Base-by-base conservation (phyloP, 192 early-diverging fungal species). In the Spizellomyces punctatus region DNA sequence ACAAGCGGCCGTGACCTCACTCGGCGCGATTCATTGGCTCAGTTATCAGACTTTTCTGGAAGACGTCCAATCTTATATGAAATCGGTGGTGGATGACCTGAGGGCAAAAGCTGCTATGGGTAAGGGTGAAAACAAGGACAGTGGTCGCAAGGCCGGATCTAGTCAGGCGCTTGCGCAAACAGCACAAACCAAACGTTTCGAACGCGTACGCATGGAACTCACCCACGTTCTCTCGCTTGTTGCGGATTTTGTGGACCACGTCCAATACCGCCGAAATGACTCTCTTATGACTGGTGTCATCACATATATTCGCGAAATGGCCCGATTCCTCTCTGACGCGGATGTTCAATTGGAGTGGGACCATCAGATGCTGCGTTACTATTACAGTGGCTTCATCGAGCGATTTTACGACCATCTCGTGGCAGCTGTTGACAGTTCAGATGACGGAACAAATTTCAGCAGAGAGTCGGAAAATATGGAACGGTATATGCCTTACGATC, bases 371-470 rank as follows among this genome's bases (percentile, higher is more conserved):
- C 84, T 97, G 21, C 86, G 96, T 6, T 91, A 90, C 46, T 91
- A 98, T 75, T 93, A 95, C 70, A 97, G 95, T 75, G 89, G 87
- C 0, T 88, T 98, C 42, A 85, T 98, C 7, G 95, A 96, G 56
- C 84, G 89, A 7, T 81, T 97, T 5, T 96, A 94, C 75, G 88
- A 91, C 58, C 83, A 83, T 16, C 78, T 96, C 10, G 48, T 70
- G 1, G 66, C 46, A 9, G 68, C 60, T 7, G 19, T 75, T 19
- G 27, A 60, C 47, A 7, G 44, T n/a, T n/a, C 52, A 19, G 16
- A 14, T 54, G 52, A 54, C 52, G 16, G 17, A 19, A 61, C 59
- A 16, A 36, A 2, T 2, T 2, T 19, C 4, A 54, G 14, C 2
- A 54, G 17, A 54, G 59, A 61, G 27, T 16, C 21, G 10, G 70